Evolutionary conservation across 1,139 yeast species (phyloP), one percentile per base, ranked within the genome.

Genomic region (Geotrichum australiense): DNA sequence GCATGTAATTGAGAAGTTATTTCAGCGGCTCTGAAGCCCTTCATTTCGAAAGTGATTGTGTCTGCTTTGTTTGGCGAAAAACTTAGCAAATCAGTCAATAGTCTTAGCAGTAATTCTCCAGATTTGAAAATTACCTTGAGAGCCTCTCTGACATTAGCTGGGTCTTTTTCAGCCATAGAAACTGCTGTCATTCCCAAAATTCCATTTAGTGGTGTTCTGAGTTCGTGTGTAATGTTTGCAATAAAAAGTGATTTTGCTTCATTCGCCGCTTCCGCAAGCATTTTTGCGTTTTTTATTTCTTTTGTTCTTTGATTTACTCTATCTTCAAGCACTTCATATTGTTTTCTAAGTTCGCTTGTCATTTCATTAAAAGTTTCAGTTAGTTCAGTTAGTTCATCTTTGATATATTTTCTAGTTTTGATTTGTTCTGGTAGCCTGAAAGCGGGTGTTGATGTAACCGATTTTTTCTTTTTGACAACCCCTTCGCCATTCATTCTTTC

Each of bases 231-330:
- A 25, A 87, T 87, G 58, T 87, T 89, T 5, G 96, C 96, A 56
- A 87, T 86, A 59, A 87, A 87, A 5, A 87, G 86, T 0, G 96
- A 85, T 55, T 87, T 87, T 6, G 96, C 94, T 56, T 86, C 96
- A 62, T 85, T 86, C 1, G 97, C 97, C 23, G 83, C 76, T 37
- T 65, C 68, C 0, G 69, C 69, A 3, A 56, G 54, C 7, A 56
- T 49, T 35, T 63, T 51, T 3, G 68, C 68, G 10, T 55, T 52
- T 60, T 89, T 96, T 43, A 91, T 70, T 59, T 91, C 96, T 55
- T 76, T 80, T 0, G 97, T 89, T 58, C 97, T 74, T 32, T 78
- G 76, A 45, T 76, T 71, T n/a, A 91, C 98, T 43, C 96, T 71
- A 51, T 86, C 94, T 63, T 91, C 98, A 41, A 91, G 64, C 53